Conservation (phyloP, 805 yeast species). For the Spathaspora passalidarum region DNA sequence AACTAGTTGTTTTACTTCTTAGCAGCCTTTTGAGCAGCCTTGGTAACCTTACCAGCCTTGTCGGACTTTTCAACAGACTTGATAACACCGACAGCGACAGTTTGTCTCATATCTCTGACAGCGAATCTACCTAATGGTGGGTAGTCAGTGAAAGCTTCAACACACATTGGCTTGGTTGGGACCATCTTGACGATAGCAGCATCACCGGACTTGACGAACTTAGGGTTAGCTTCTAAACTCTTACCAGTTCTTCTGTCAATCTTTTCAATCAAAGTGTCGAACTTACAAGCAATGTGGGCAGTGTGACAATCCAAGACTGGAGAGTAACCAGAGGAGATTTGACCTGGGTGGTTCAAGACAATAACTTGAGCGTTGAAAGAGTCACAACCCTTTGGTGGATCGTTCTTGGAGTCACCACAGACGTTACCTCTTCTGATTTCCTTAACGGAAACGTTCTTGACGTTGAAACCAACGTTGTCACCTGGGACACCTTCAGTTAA, state of each 20-base stretch:
- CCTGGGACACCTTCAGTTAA: constrained; percentile 80
- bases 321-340: constrained; percentile 85
- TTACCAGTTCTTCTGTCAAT: constrained; percentile 72
- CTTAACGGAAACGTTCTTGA: constrained; percentile 85
- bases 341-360: constrained; percentile 90
- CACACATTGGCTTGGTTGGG: constrained; percentile 44
- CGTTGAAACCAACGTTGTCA: constrained; percentile 89
- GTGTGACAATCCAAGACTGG: constrained; percentile 93
- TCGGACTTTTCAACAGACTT: constrained; percentile 98
- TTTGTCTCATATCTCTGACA: constrained; percentile 98
- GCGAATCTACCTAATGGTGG: constrained; percentile 62
- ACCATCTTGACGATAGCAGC: constrained; percentile 42
- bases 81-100: constrained; percentile 99
- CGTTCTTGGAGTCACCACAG: constrained; percentile 86
- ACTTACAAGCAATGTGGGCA: constrained; percentile 89
- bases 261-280: constrained; percentile 75
- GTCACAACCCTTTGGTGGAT: constrained; percentile 76
- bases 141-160: constrained; percentile 43
- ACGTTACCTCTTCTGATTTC: constrained; percentile 93
- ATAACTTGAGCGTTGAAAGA: constrained; percentile 86
- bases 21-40: constrained; percentile 98
- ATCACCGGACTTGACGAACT: constrained; percentile 37
- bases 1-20: constrained; percentile 47
- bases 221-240: constrained; percentile 30
- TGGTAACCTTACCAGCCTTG: constrained; percentile 95